Base-by-base conservation (phyloP, 2,329 filamentous ascomycete genomes). In the Aspergillus ibericus region DNA sequence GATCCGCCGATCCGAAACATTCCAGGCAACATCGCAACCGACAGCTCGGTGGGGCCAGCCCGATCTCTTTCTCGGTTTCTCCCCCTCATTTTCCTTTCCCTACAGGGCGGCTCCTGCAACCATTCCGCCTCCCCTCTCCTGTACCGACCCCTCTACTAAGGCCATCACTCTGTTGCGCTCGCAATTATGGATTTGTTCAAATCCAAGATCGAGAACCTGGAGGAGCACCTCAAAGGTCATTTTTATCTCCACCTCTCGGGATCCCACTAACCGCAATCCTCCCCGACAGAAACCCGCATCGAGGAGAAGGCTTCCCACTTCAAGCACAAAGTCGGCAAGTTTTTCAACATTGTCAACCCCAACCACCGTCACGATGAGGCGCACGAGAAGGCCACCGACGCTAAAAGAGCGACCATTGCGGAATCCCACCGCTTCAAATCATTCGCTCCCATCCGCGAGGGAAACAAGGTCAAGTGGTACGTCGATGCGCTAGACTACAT, bases 401-500 rank as follows among this genome's bases (percentile, higher is more conserved):
- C 83, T 12, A 96, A 96, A 78, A 85, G 95, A 59, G 84, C 82
- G 18, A 82, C 78, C 15, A 88, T 95, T 51, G 82, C 83, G 64
- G 85, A 93, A 58, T 82, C 85, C 13, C 88, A 98, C 72, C 88
- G 93, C 42, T 98, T 92, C 79, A 75, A 89, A n/a, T 96, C 91
- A 4, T 99, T 90, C 77, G 96, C 96, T 36, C 93, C 93, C 0
- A 88, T 93, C 72, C 87, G 88, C 44, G 87, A 93, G 10, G 89
- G 88, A 27, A 97, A 98, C 74, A 82, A 90, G 58, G 82, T 95
- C 72, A 98, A 98, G 79, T 99, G 93, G 93, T 98, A 97, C 76
- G 91, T 98, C 10, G 95, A 98, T 72, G 95, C 92, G 3, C 83
- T 92, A 61, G 90, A 98, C 77, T 99, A 99, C 76, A 96, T 95